phyloP scores from a whole-genome alignment of 2,329 filamentous ascomycete species.

The Apiospora hydei region DNA sequence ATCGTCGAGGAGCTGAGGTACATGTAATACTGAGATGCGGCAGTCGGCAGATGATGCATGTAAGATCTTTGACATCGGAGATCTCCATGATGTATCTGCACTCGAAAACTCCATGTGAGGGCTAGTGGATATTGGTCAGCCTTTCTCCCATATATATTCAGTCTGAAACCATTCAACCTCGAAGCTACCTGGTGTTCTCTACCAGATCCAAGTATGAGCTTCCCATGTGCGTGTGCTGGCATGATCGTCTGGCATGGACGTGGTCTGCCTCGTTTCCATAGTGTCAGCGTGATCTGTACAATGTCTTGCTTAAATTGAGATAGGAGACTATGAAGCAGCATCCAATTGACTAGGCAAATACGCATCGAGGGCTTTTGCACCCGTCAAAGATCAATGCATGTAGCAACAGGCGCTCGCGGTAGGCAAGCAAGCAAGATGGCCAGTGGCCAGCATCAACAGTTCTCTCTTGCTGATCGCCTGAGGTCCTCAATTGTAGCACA shows the following conservation, averaged over 20 bases:
- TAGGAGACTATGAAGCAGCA: not conserved
- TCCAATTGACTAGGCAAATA: not conserved
- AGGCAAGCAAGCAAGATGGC: not conserved
- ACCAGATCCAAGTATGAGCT: not conserved
- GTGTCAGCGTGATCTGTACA: too few species aligned
- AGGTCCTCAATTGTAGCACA: not conserved
- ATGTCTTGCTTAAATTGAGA: not conserved
- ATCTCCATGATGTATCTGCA: not conserved
- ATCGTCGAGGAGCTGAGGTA: not conserved
- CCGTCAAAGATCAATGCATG: not conserved
- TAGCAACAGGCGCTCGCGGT: not conserved
- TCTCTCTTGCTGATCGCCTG: not conserved
- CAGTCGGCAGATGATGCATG: not conserved
- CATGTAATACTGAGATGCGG: conserved; percentile 3
- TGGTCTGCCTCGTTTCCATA: not conserved
- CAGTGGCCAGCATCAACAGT: not conserved
- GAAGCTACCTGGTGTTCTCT: not conserved
- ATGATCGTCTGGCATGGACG: not conserved
- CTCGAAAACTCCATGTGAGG: not conserved
- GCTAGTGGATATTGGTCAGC: not conserved
- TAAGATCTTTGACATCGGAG: not conserved
- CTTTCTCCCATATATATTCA: not conserved
- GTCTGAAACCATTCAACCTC: too few species aligned
- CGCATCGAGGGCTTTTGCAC: not conserved
- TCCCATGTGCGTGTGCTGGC: not conserved